Conservation (phyloP, 2,329 filamentous ascomycete genomes). For the Aspergillus hiratsukae region DNA sequence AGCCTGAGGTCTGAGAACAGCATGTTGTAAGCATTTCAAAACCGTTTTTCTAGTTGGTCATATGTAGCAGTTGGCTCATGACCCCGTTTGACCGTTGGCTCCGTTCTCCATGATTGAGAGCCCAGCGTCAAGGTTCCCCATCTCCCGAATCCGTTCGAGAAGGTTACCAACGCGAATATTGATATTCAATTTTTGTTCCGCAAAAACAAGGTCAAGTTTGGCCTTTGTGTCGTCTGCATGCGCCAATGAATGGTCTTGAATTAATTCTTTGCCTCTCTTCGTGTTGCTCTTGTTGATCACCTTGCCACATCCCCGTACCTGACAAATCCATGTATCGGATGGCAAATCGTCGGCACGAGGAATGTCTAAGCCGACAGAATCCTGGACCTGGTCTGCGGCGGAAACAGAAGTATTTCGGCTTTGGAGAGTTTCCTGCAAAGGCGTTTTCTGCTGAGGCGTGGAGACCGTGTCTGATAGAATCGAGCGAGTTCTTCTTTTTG, state of each 20-base stretch:
- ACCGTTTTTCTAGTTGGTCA: background rate
- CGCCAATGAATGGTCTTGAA: conserved; percentile 29
- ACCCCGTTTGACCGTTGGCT: conserved; percentile 1
- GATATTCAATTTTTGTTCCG: conserved; percentile 32
- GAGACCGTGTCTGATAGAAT: conserved; percentile 26
- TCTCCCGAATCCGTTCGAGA: conserved; percentile 28
- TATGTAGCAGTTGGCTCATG: background rate
- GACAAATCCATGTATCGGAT: conserved; percentile 32
- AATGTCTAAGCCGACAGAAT: conserved; percentile 8
- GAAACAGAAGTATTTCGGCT: conserved; percentile 15
- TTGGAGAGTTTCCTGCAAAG: conserved; percentile 25
- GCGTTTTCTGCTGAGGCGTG: conserved; percentile 20
- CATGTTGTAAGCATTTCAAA: background rate
- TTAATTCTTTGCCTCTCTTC: conserved; percentile 28
- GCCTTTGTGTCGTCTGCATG: conserved; percentile 34
- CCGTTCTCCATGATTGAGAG: conserved; percentile 11
- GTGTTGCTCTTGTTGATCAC: conserved; percentile 28
- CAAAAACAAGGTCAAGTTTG: conserved; percentile 33
- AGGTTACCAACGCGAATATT: conserved; percentile 30
- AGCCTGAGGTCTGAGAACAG: background rate
- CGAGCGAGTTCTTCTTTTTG: conserved; percentile 27
- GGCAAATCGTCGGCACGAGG: conserved; percentile 12
- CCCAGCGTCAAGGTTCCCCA: conserved; percentile 19
- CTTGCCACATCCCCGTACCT: conserved; percentile 30
- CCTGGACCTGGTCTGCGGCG: conserved; percentile 1